Evolutionary conservation across 768 basidiomycete genomes (phyloP).

Genomic region (Suillus tomentosus): DNA sequence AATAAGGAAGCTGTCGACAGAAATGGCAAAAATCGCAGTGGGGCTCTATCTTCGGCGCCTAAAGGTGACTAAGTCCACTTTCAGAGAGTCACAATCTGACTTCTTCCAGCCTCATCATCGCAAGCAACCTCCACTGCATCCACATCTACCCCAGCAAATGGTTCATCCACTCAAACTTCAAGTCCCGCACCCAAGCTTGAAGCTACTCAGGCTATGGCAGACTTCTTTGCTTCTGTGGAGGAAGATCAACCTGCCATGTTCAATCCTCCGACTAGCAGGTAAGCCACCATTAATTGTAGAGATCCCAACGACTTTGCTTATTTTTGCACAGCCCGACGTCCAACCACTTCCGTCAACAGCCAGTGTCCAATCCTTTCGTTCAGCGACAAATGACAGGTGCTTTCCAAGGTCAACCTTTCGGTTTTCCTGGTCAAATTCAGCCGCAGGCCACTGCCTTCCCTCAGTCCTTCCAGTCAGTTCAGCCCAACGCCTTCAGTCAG

Average conservation of each 20-base stretch:
- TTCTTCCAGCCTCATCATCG: conserved; percentile 18
- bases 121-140: conserved; percentile 23
- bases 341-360: conserved; percentile 58
- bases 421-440: conserved; percentile 40
- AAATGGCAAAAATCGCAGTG: conserved; percentile 18
- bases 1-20: conserved; percentile 70
- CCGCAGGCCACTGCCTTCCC: conserved; percentile 61
- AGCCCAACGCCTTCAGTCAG: conserved; percentile 30
- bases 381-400: conserved; percentile 56
- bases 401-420: conserved; percentile 45
- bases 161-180: conserved; percentile 27
- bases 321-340: conserved; percentile 43
- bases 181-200: conserved; percentile 34
- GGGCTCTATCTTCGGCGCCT: conserved; percentile 13
- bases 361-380: conserved; percentile 75
- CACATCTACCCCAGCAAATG: conserved; percentile 23
- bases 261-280: conserved; percentile 62
- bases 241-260: conserved; percentile 74
- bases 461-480: conserved; percentile 40
- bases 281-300: conserved; percentile 9
- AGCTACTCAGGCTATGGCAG: conserved; percentile 56
- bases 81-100: not conserved
- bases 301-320: conserved; percentile 14
- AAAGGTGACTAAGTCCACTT: conserved; percentile 26
- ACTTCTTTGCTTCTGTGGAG: conserved; percentile 92